A percentile compares a stretch with the other conserved stretches of the same genome.
Evolutionary conservation across 179 eudicot genomes (phyloP).

Genomic region (Drosera spatulata): DNA sequence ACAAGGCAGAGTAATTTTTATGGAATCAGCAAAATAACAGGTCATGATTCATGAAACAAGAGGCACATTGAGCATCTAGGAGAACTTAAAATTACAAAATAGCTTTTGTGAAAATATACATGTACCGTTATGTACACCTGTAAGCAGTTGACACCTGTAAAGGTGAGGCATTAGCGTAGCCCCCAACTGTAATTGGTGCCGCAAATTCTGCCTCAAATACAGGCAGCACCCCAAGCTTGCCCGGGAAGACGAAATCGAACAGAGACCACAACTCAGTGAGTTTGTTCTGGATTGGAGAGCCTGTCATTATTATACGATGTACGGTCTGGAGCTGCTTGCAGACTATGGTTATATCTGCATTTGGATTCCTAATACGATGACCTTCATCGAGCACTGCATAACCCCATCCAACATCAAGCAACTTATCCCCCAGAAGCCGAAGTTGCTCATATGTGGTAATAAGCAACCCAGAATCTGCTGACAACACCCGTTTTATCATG

Average conservation of each 20-base stretch:
- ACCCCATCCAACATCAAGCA: conserved; percentile 92
- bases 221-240: conserved; percentile 93
- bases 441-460: conserved; percentile 96
- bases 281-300: conserved; percentile 96
- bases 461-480: conserved; percentile 75
- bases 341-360: conserved; percentile 90
- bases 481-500: conserved; percentile 64
- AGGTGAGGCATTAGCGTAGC: conserved; percentile 97
- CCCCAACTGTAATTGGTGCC: conserved; percentile 94
- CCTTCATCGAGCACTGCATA: conserved; percentile 98
- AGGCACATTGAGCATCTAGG: background rate
- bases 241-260: conserved; percentile 99
- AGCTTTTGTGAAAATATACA: background rate
- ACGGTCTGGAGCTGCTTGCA: conserved; percentile 96
- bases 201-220: conserved; percentile 97
- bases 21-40: no score
- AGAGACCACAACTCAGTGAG: conserved; percentile 92
- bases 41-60: no score
- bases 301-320: conserved; percentile 98
- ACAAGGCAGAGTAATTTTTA: no score
- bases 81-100: background rate
- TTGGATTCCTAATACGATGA: conserved; percentile 94
- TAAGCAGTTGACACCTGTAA: conserved; percentile 98
- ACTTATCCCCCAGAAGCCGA: conserved; percentile 67
- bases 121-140: conserved; percentile 33